These are phyloP conservation scores for Microbotryum violaceum DNA, from an alignment of 1,284 basidiomycete species.

Conservation along the genomic window DNA sequence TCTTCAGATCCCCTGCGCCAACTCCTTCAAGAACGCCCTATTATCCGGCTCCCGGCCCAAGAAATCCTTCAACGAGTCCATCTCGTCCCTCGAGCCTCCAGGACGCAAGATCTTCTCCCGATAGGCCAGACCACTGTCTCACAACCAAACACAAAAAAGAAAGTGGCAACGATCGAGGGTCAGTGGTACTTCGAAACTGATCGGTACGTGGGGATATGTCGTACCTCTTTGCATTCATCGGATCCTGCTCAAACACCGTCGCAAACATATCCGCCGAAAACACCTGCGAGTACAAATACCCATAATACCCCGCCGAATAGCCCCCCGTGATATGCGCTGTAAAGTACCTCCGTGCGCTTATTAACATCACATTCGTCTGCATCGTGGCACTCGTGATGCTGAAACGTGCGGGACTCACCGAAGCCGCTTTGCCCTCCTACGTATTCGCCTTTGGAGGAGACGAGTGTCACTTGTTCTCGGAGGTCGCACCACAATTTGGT, in stretches of 20 bases:
- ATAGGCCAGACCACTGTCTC: conserved; percentile 38
- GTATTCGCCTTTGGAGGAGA: conserved; percentile 52
- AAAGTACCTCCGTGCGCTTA: no score
- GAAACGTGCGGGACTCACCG: conserved; percentile 35
- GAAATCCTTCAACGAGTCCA: conserved; percentile 58
- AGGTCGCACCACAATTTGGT: conserved; percentile 65
- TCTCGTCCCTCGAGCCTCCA: conserved; percentile 54
- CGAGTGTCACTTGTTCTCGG: conserved; percentile 57
- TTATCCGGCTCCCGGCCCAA: conserved; percentile 66
- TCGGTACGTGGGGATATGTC: conserved; percentile 24
- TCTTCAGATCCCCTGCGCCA: conserved; percentile 27
- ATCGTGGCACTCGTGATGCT: no score
- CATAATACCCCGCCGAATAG: conserved; percentile 54
- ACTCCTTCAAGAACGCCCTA: conserved; percentile 64
- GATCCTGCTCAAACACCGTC: conserved; percentile 67
- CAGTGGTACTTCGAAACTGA: neutral
- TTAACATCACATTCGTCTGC: no score
- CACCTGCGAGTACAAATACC: conserved; percentile 59
- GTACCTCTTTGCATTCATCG: conserved; percentile 50
- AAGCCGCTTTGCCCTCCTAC: conserved; percentile 63
- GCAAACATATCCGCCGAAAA: conserved; percentile 73
- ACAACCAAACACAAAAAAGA: no score
- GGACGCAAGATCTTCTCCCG: conserved; percentile 51
- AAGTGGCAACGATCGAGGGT: no score
- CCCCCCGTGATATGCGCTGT: conserved; percentile 52